These are phyloP conservation scores for Diversispora epigaea DNA, from an alignment of 192 early-diverging fungal genomes.

Conservation along the genomic window DNA sequence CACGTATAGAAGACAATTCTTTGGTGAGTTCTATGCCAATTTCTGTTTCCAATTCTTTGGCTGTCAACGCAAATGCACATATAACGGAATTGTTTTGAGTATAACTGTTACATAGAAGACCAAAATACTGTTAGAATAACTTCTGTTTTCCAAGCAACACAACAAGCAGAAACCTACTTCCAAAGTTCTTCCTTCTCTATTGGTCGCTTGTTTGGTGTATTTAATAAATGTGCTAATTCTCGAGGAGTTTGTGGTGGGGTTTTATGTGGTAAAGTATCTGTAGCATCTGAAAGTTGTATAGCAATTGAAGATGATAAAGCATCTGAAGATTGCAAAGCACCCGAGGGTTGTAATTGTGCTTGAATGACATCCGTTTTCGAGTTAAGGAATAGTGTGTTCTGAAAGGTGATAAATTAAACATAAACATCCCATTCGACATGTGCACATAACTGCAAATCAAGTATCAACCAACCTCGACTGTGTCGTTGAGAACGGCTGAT, in stretches of 20 bases:
- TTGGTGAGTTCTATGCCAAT: constrained; percentile 26
- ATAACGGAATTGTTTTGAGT: constrained; percentile 20
- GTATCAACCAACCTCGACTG: constrained; percentile 17
- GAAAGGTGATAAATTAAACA: constrained; percentile 15
- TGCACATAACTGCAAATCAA: constrained; percentile 19
- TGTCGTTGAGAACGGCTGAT: constrained; percentile 15
- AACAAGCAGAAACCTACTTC: constrained; percentile 24
- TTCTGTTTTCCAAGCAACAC: constrained; percentile 11
- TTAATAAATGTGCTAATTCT: constrained; percentile 19
- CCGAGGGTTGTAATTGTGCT: constrained; percentile 12
- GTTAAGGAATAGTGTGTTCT: constrained; percentile 8
- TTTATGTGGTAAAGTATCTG: too few relatives aligned
- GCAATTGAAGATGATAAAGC: neutral
- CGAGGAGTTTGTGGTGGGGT: constrained; percentile 16
- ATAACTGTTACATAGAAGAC: constrained; percentile 28
- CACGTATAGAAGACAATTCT: constrained; percentile 29
- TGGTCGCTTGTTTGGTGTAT: constrained; percentile 17
- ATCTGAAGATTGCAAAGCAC: constrained; percentile 10
- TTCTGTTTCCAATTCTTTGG: constrained; percentile 22
- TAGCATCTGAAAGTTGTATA: constrained; percentile 4
- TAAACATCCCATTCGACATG: constrained; percentile 18
- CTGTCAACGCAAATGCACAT: constrained; percentile 30
- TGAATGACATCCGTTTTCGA: constrained; percentile 12
- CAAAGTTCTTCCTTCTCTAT: constrained; percentile 15
- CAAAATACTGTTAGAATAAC: constrained; percentile 24